Conservation (phyloP, 768 basidiomycete species). For the Tephrocybe rancida region DNA sequence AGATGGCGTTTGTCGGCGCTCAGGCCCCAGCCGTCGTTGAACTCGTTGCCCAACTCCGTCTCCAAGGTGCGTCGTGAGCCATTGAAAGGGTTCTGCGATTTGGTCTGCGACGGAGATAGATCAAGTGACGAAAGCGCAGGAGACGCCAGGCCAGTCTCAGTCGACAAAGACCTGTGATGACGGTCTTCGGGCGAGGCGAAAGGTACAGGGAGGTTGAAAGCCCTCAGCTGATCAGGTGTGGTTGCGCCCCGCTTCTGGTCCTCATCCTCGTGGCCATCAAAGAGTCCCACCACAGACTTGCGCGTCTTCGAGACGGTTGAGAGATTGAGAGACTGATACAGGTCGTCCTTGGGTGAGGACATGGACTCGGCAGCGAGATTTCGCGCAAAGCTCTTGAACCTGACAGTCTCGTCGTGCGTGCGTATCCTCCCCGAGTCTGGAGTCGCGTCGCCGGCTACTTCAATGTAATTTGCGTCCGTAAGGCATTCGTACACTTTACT, state of each 20-base stretch:
- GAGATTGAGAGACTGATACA: constrained; percentile 16
- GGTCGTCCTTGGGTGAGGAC: constrained; percentile 13
- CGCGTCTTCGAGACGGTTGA: constrained; percentile 28
- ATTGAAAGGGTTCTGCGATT: constrained; percentile 22
- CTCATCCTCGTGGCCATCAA: constrained; percentile 39
- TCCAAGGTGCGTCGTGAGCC: constrained; percentile 43
- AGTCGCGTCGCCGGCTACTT: constrained; percentile 43
- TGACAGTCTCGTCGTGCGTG: constrained; percentile 39
- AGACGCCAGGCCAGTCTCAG: constrained; percentile 29
- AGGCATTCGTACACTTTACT: constrained; percentile 70
- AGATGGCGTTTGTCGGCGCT: constrained; percentile 44
- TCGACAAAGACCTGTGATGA: constrained; percentile 30
- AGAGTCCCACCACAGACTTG: constrained; percentile 66
- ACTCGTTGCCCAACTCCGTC: constrained; percentile 60
- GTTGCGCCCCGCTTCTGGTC: constrained; percentile 16
- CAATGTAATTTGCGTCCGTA: constrained; percentile 52
- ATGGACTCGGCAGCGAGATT: constrained; percentile 38
- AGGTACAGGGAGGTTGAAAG: constrained; percentile 28
- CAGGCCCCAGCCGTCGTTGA: constrained; percentile 45
- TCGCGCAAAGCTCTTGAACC: constrained; percentile 49
- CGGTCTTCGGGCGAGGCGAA: constrained; percentile 30
- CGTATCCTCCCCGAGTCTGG: constrained; percentile 22
- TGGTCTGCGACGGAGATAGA: constrained; percentile 25
- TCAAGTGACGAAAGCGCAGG: constrained; percentile 37
- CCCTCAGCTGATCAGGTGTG: constrained; percentile 15